Evolutionary conservation across 1,284 basidiomycete genomes (phyloP).

Genomic region (Heimioporus retisporus): DNA sequence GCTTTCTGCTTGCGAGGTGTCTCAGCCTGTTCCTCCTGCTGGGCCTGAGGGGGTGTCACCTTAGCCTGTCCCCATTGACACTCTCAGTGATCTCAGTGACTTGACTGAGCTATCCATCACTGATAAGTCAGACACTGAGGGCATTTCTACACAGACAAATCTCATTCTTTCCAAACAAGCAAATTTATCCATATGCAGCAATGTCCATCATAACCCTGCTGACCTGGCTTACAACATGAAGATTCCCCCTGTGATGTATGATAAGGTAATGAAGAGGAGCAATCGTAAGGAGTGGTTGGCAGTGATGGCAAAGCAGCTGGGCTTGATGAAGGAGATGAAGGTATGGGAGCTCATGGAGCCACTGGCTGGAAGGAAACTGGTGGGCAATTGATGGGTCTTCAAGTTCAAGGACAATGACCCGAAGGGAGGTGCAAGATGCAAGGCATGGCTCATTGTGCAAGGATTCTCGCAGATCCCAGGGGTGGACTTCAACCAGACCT

Average conservation of each 20-base stretch:
- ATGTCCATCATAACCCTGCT: background rate
- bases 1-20: too few species aligned
- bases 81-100: too few species aligned
- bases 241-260: background rate
- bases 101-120: too few species aligned
- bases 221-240: background rate
- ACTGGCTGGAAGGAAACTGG: background rate
- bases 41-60: too few species aligned
- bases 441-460: conserved; percentile 51
- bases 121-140: too few species aligned
- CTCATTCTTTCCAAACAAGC: background rate
- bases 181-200: background rate
- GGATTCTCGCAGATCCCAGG: conserved; percentile 52
- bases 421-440: conserved; percentile 27
- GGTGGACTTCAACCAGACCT: conserved; percentile 46
- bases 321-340: background rate
- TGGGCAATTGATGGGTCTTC: background rate
- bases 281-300: too few species aligned
- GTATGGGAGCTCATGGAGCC: background rate
- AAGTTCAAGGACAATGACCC: background rate
- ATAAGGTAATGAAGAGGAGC: too few species aligned
- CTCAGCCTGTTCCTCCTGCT: too few species aligned
- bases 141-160: too few species aligned
- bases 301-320: too few species aligned
- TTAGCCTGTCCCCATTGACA: too few species aligned